Percentiles rank a stretch among this genome's conserved stretches.
Conservation (phyloP, 2,329 filamentous ascomycete species). For the Xylogone sp. region DNA sequence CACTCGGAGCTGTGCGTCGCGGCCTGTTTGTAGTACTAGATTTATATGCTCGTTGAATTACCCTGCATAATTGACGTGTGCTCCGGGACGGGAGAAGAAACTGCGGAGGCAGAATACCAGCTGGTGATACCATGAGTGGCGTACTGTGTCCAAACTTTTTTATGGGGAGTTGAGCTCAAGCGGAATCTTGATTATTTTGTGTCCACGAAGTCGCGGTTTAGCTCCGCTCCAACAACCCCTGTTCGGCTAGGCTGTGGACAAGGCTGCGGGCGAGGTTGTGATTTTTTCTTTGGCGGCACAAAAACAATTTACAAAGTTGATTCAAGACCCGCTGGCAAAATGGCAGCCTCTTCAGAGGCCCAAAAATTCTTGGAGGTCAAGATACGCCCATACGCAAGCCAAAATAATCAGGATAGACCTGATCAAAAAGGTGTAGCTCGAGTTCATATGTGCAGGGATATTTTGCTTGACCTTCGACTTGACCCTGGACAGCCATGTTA, state of each 20-base stretch:
- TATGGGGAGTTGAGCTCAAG: neutral
- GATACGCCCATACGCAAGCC: slow-evolving; percentile 23
- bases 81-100: slow-evolving; percentile 38
- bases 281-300: neutral
- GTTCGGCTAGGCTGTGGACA: neutral
- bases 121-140: slow-evolving; percentile 36
- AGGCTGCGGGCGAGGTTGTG: neutral
- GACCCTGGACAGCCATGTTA: slow-evolving; percentile 55
- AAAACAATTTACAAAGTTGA: neutral
- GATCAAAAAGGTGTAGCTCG: slow-evolving; percentile 29
- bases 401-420: slow-evolving; percentile 21
- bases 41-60: slow-evolving; percentile 11
- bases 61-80: slow-evolving; percentile 25
- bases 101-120: slow-evolving; percentile 36
- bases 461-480: slow-evolving; percentile 51
- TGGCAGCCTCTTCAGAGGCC: slow-evolving; percentile 15
- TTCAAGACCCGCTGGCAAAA: slow-evolving; percentile 4
- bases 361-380: slow-evolving; percentile 28
- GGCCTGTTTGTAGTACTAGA: slow-evolving; percentile 1
- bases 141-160: neutral
- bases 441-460: slow-evolving; percentile 29
- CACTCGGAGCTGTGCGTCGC: slow-evolving; percentile 9
- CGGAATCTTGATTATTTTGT: neutral
- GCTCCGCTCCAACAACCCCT: neutral
- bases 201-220: no score